Conservation (phyloP, 2,329 filamentous ascomycete species). For the Fusarium sp. region DNA sequence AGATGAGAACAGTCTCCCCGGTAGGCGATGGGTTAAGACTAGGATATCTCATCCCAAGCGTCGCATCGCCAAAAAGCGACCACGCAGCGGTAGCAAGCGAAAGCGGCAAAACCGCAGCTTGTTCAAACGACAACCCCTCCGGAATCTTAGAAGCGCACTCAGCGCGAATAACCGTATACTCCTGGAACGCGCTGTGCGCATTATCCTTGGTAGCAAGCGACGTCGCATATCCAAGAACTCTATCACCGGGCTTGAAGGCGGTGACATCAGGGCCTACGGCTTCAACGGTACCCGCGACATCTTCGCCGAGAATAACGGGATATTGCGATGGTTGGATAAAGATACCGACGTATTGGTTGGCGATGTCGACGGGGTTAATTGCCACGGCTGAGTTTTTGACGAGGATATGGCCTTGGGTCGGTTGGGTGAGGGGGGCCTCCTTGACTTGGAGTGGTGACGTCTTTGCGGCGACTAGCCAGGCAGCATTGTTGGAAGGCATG, state of each 20-base stretch:
- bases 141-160: slow-evolving; percentile 39
- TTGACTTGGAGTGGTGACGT: slow-evolving; percentile 31
- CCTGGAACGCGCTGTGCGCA: slow-evolving; percentile 31
- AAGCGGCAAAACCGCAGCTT: slow-evolving; percentile 40
- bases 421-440: slow-evolving; percentile 20
- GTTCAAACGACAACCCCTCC: slow-evolving; percentile 24
- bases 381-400: slow-evolving; percentile 48
- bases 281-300: slow-evolving; percentile 50
- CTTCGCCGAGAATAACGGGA: slow-evolving; percentile 46
- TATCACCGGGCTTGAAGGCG: slow-evolving; percentile 37
- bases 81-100: slow-evolving; percentile 37
- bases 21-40: neutral
- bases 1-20: slow-evolving; percentile 45
- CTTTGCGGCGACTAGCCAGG: slow-evolving; percentile 21
- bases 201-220: slow-evolving; percentile 48
- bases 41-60: slow-evolving; percentile 16
- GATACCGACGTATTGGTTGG: slow-evolving; percentile 37
- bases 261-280: slow-evolving; percentile 45
- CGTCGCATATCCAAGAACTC: slow-evolving; percentile 43
- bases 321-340: slow-evolving; percentile 15
- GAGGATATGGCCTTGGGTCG: slow-evolving; percentile 33
- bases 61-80: slow-evolving; percentile 37
- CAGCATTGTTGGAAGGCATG: slow-evolving; percentile 29
- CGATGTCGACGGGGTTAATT: slow-evolving; percentile 49
- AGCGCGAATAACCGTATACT: slow-evolving; percentile 24